A percentile compares a stretch with the other conserved stretches of the same genome.
Evolutionary conservation across 495 filamentous ascomycete genomes (phyloP).

Genomic region (Penicillium malachiteum): DNA sequence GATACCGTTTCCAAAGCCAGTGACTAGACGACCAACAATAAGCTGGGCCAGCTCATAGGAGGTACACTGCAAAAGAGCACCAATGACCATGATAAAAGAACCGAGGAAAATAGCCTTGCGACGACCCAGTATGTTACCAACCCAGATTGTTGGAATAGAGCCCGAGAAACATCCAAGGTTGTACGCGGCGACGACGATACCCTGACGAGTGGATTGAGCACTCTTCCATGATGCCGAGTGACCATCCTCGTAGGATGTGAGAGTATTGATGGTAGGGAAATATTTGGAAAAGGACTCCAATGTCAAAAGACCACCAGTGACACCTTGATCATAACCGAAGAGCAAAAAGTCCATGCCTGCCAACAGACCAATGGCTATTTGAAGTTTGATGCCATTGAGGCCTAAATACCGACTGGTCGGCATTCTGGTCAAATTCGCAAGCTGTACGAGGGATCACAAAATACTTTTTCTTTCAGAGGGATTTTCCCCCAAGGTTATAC

Average conservation of each 20-base stretch:
- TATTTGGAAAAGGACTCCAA: constrained; percentile 51
- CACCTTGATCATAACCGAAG: constrained; percentile 59
- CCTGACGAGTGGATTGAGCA: constrained; percentile 55
- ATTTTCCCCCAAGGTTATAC: background rate
- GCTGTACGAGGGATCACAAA: background rate
- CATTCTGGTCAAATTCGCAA: constrained; percentile 11
- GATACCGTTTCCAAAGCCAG: constrained; percentile 62
- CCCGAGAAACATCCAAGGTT: constrained; percentile 66
- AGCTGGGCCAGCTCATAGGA: constrained; percentile 62
- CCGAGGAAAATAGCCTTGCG: constrained; percentile 57
- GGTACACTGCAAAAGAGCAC: constrained; percentile 61
- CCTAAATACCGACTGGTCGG: constrained; percentile 53
- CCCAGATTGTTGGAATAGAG: constrained; percentile 55
- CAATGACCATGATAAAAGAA: constrained; percentile 58
- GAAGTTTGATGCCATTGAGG: constrained; percentile 63
- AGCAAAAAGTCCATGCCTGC: constrained; percentile 71
- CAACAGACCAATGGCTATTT: constrained; percentile 65
- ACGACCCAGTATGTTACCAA: constrained; percentile 59
- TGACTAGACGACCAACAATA: constrained; percentile 62
- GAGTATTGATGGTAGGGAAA: constrained; percentile 58
- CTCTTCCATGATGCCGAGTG: constrained; percentile 25
- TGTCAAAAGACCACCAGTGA: constrained; percentile 60
- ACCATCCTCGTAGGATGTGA: constrained; percentile 7
- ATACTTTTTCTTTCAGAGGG: background rate
- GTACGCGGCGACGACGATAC: constrained; percentile 64